These are phyloP conservation scores for Diophrys sp. DNA, from an alignment of 73 alveolate genomes.

Conservation along the genomic window DNA sequence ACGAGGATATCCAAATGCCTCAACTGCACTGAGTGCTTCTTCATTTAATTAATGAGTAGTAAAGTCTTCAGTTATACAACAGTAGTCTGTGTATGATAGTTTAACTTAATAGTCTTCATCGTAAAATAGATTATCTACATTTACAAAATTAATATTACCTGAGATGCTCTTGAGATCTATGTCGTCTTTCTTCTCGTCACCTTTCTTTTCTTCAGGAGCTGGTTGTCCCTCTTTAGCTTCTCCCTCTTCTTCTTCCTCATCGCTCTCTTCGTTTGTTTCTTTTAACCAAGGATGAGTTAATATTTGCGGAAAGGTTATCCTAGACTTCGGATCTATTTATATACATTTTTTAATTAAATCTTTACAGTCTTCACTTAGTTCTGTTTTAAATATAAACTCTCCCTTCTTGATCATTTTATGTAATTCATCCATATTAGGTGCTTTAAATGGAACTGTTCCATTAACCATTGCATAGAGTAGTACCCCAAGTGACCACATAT, in stretches of 20 bases:
- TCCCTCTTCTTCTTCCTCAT: conserved; percentile 9
- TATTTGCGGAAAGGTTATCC: conserved; percentile 71
- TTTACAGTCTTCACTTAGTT: conserved; percentile 28
- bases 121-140: conserved; percentile 42
- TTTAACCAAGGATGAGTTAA: conserved; percentile 81
- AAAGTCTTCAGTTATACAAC: conserved; percentile 43
- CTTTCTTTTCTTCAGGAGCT: conserved; percentile 34
- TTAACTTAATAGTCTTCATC: conserved; percentile 29
- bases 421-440: conserved; percentile 51
- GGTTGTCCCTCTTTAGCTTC: conserved; percentile 31
- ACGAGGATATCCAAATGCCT: conserved; percentile 41
- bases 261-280: not conserved
- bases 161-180: conserved; percentile 38
- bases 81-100: conserved; percentile 40
- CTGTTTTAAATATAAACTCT: conserved; percentile 22
- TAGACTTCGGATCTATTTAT: conserved; percentile 54
- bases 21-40: conserved; percentile 39
- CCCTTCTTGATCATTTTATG: conserved; percentile 59
- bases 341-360: conserved; percentile 18
- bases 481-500: conserved; percentile 53
- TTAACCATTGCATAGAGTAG: conserved; percentile 57
- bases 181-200: conserved; percentile 10
- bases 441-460: conserved; percentile 65
- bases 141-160: conserved; percentile 49
- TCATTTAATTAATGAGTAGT: conserved; percentile 35